Evolutionary conservation across 2,329 filamentous ascomycete genomes (phyloP).

Genomic region (Venturia aucupariae): DNA sequence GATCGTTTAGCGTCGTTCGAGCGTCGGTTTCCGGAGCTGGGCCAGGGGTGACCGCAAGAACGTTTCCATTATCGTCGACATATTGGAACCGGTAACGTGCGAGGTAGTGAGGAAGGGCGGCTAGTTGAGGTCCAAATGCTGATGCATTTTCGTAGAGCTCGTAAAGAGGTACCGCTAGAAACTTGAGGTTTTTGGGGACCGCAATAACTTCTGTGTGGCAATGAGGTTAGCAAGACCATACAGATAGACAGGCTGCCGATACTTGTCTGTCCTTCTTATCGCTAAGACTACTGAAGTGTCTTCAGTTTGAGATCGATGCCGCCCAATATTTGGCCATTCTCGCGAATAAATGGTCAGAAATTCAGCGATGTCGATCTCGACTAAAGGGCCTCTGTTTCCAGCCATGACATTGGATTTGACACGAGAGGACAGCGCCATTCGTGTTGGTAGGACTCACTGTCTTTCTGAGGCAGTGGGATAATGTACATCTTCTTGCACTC

Average conservation of each 20-base stretch:
- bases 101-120: constrained; percentile 88
- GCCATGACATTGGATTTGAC: not conserved
- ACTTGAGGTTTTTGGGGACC: constrained; percentile 99
- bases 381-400: not conserved
- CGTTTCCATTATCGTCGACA: constrained; percentile 82
- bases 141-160: constrained; percentile 97
- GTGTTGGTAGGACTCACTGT: constrained; percentile 51
- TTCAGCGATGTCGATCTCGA: not conserved
- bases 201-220: constrained; percentile 67
- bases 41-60: constrained; percentile 77
- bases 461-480: constrained; percentile 75
- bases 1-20: not conserved
- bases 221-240: not conserved
- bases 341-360: not conserved
- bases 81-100: constrained; percentile 98
- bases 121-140: constrained; percentile 89
- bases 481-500: constrained; percentile 99
- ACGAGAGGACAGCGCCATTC: not conserved
- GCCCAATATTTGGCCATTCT: not conserved
- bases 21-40: constrained; percentile 31
- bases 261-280: not conserved
- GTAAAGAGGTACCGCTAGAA: constrained; percentile 91
- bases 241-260: not conserved
- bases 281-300: not conserved
- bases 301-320: not conserved